These are phyloP conservation scores for Funneliformis caledonium DNA, from an alignment of 371 early-diverging fungal species.

Conservation along the genomic window DNA sequence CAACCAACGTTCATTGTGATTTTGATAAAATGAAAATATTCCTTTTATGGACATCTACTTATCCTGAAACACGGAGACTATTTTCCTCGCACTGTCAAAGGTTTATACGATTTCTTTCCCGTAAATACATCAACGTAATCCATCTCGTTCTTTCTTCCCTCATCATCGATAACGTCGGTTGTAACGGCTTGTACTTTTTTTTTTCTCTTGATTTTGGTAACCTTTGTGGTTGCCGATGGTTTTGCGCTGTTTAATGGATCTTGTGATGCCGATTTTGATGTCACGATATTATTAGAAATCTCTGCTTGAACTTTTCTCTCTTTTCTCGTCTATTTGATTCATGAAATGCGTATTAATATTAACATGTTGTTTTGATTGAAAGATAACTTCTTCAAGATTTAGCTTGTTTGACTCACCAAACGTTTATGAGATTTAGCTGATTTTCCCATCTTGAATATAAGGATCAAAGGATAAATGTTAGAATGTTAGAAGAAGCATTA, in stretches of 20 bases:
- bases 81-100: background rate
- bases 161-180: background rate
- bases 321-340: background rate
- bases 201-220: background rate
- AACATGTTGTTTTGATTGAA: background rate
- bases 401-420: background rate
- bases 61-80: background rate
- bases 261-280: background rate
- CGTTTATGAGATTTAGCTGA: background rate
- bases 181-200: background rate
- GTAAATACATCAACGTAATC: conserved; percentile 11
- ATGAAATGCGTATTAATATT: background rate
- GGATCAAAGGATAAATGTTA: too few relatives aligned
- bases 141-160: background rate
- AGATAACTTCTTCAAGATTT: background rate
- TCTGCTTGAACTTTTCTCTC: background rate
- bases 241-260: background rate
- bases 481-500: too few relatives aligned
- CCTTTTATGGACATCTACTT: too few relatives aligned
- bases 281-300: background rate
- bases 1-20: too few relatives aligned
- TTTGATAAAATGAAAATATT: too few relatives aligned
- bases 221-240: background rate
- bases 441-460: background rate
- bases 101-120: background rate